Evolutionary conservation across 2,329 filamentous ascomycete genomes (phyloP).

Genomic region (Chalaropsis thielavioides): DNA sequence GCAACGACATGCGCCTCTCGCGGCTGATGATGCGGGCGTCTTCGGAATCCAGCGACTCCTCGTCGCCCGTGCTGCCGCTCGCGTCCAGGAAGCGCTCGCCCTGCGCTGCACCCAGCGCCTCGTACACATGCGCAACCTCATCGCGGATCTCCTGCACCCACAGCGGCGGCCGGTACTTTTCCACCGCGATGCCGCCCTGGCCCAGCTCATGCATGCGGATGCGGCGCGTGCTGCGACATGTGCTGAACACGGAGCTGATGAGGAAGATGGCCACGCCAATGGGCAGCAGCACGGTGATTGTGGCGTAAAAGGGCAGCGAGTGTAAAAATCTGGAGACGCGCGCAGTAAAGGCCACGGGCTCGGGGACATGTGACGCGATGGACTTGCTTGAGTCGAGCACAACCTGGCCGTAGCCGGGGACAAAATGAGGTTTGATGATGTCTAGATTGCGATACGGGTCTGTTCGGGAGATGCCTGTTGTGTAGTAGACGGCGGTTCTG

Average conservation of each 20-base stretch:
- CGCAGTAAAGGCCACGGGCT: conserved; percentile 23
- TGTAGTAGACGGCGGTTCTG: conserved; percentile 67
- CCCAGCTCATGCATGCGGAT: conserved; percentile 64
- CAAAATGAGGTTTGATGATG: conserved; percentile 37
- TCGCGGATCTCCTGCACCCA: conserved; percentile 61
- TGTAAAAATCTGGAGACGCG: conserved; percentile 27
- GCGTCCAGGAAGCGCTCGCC: conserved; percentile 55
- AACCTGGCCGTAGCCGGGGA: conserved; percentile 58
- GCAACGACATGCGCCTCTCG: conserved; percentile 30
- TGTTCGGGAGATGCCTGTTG: conserved; percentile 58
- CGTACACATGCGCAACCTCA: conserved; percentile 64
- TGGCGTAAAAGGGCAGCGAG: conserved; percentile 45
- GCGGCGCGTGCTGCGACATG: conserved; percentile 55
- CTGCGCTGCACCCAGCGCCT: conserved; percentile 54
- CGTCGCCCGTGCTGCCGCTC: conserved; percentile 30
- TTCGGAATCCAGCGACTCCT: conserved; percentile 23
- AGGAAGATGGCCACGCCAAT: conserved; percentile 58
- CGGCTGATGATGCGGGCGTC: conserved; percentile 30
- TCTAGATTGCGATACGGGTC: conserved; percentile 62
- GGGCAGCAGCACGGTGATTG: conserved; percentile 57
- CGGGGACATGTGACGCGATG: conserved; percentile 25
- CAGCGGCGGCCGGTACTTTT: conserved; percentile 61
- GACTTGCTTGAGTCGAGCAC: conserved; percentile 56
- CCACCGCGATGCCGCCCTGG: conserved; percentile 49
- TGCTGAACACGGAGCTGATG: conserved; percentile 63